Percentiles rank a stretch among this genome's conserved stretches.
phyloP scores from a whole-genome alignment of 768 basidiomycete genomes.

The Pleurotus tuber-regium region DNA sequence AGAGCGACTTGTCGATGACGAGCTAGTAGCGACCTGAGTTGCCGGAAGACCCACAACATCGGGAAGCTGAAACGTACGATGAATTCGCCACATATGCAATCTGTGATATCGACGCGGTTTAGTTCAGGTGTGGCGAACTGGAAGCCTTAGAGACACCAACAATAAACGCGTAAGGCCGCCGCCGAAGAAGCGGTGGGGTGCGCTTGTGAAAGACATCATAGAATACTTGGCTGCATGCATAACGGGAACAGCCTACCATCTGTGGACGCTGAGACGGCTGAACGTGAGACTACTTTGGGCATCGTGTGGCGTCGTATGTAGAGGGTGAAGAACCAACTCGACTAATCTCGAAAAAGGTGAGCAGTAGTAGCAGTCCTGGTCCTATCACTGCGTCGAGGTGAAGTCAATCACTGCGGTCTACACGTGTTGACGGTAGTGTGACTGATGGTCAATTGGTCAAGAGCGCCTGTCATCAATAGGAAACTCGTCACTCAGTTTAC shows the following conservation, averaged over 20 bases:
- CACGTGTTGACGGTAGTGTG: slow-evolving; percentile 6
- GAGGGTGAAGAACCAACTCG: too few relatives aligned
- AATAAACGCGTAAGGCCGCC: slow-evolving; percentile 78
- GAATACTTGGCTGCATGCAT: too few relatives aligned
- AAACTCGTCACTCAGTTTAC: slow-evolving; percentile 5
- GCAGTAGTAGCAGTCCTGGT: too few relatives aligned
- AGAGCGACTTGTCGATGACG: slow-evolving; percentile 75
- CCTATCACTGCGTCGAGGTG: too few relatives aligned
- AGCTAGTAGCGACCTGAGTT: slow-evolving; percentile 48
- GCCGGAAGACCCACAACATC: neutral
- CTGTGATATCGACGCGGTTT: slow-evolving; percentile 33
- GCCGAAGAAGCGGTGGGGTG: slow-evolving; percentile 78
- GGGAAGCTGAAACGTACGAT: slow-evolving; percentile 50
- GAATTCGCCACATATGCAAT: slow-evolving; percentile 88
- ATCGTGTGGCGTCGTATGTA: too few relatives aligned
- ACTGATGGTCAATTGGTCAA: slow-evolving; percentile 1
- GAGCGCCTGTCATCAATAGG: slow-evolving; percentile 2
- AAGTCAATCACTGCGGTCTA: too few relatives aligned
- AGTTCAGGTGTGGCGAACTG: slow-evolving; percentile 13
- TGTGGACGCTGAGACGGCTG: slow-evolving; percentile 84
- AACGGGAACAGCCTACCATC: slow-evolving; percentile 65
- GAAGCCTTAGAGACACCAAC: slow-evolving; percentile 34
- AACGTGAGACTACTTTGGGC: slow-evolving; percentile 92
- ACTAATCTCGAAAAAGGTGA: too few relatives aligned
- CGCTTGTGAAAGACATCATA: slow-evolving; percentile 37